Conservation (phyloP, 768 basidiomycete species). For the Termitomyces sp. region DNA sequence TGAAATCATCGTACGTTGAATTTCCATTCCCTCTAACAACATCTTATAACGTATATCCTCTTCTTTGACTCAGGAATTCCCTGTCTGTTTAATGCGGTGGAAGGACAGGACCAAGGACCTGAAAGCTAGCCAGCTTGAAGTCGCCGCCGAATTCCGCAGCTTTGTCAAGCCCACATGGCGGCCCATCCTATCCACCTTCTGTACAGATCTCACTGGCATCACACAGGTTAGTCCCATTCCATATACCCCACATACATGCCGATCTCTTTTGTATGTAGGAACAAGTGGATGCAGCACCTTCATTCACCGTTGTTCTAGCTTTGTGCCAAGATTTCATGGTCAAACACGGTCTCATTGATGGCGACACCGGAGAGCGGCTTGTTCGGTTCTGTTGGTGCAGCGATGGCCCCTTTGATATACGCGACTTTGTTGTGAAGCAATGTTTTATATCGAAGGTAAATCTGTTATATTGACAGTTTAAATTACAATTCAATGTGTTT, state of each 20-base stretch:
- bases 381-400: constrained; percentile 76
- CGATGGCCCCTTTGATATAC: constrained; percentile 78
- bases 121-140: constrained; percentile 51
- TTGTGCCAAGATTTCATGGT: constrained; percentile 63
- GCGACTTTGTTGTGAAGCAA: constrained; percentile 86
- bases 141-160: constrained; percentile 78
- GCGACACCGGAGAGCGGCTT: constrained; percentile 46
- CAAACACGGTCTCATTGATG: constrained; percentile 64
- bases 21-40: background rate
- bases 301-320: constrained; percentile 63
- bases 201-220: constrained; percentile 85
- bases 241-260: background rate
- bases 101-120: constrained; percentile 49
- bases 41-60: background rate
- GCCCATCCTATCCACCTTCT: constrained; percentile 77
- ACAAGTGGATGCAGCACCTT: constrained; percentile 75
- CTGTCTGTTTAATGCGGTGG: constrained; percentile 87
- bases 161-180: constrained; percentile 88
- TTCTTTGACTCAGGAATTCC: constrained; percentile 67
- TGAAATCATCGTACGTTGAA: constrained; percentile 81
- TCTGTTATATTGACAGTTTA: constrained; percentile 5
- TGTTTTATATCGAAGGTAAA: constrained; percentile 79
- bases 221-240: constrained; percentile 60
- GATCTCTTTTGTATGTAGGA: constrained; percentile 35
- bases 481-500: background rate